Evolutionary conservation across 2,329 filamentous ascomycete species (phyloP), one percentile per base, ranked within the genome.

Genomic region (Orbilia blumenaviensis): DNA sequence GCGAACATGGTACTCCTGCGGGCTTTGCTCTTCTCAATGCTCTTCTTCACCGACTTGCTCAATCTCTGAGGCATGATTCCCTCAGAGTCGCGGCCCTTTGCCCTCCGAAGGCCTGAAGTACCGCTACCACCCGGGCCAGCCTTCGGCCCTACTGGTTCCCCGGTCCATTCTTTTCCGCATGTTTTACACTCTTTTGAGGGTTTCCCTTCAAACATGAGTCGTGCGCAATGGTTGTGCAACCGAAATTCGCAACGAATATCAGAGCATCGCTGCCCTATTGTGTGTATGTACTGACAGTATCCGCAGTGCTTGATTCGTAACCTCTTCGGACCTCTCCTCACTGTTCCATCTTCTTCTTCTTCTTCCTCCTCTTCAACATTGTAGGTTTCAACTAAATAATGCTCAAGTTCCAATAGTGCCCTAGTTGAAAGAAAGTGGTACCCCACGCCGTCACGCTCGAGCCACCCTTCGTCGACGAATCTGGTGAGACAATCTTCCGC

Each of bases 241-340:
- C 94, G 86, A 9, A 89, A 86, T 29, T 83, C 85, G 82, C 94
- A 97, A 18, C 89, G 86, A 38, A 87, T 83, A 75, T 91, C 87
- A 1, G 86, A 82, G 83, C 94, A 97, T 66, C 94, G 87, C 85
- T 93, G 88, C 0, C 94, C 87, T 78, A 91, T 85, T 0, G 94
- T 99, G 42, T 98, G 88, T 77, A 98, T 91, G 78, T 97, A 93
- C 82, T 89, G 91, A 83, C 95, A 99, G 0, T 92, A 93, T 81
- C 91, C 88, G 82, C 95, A 99, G 78, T 90, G 89, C 84, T 95
- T 96, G 82, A 99, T 91, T 77, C 89, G 89, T 81, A 92, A 29
- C 8, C 76, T 58, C 12, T 64, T 68, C 0, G 63, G 52, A 10
- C 68, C 77, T n/a, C 41, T 79, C 2, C 27, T 66, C 1, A 87